These are phyloP conservation scores for Trichoderma semiorbis DNA, from an alignment of 2,329 filamentous ascomycete species.

Conservation along the genomic window DNA sequence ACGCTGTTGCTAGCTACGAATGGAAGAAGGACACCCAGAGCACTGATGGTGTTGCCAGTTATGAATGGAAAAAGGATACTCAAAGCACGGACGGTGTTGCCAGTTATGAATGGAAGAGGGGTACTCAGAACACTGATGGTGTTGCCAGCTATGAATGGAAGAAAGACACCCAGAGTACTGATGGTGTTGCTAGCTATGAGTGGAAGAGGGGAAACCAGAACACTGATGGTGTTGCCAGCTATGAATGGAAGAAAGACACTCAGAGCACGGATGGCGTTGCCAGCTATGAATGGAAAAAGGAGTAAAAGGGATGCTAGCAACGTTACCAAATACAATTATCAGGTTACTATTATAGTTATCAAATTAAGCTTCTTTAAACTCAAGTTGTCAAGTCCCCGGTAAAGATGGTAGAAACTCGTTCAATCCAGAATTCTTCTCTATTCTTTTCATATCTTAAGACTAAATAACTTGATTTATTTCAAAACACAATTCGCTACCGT, in stretches of 20 bases:
- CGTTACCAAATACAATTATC: background rate
- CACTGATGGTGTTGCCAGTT: background rate
- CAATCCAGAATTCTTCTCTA: conserved; percentile 30
- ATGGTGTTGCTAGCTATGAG: background rate
- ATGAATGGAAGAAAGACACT: background rate
- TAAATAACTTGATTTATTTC: background rate
- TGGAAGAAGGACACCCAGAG: background rate
- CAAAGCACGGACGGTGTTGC: background rate
- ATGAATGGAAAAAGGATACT: background rate
- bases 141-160: conserved; percentile 4
- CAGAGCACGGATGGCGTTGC: background rate
- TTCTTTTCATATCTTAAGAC: conserved; percentile 30
- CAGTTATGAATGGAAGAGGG: background rate
- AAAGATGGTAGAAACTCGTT: conserved; percentile 48
- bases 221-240: background rate
- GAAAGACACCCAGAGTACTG: background rate
- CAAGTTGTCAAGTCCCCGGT: conserved; percentile 53
- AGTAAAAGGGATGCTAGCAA: background rate
- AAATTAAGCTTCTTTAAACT: background rate
- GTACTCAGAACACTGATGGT: background rate
- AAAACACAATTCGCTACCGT: background rate
- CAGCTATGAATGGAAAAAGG: background rate
- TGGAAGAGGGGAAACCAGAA: background rate
- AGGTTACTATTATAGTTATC: background rate
- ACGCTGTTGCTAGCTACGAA: background rate